Conservation (phyloP, 2,329 filamentous ascomycete genomes). For the Dactylellina haptotyla region DNA sequence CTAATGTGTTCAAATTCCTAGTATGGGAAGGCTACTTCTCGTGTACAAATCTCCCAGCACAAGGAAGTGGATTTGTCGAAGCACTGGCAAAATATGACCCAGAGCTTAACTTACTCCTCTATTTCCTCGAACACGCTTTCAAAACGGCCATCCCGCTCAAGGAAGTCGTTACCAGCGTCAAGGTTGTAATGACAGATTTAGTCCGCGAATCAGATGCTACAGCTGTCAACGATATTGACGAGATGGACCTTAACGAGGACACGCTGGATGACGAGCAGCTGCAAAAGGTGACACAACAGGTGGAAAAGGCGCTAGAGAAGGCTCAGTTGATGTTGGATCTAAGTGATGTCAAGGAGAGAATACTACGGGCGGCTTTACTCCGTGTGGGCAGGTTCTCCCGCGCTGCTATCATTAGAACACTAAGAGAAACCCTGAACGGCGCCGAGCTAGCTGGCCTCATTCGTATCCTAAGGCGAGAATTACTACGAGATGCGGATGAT, state of each 20-base stretch:
- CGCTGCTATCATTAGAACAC: constrained; percentile 38
- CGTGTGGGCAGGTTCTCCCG: constrained; percentile 44
- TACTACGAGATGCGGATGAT: constrained; percentile 45
- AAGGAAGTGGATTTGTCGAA: constrained; percentile 42
- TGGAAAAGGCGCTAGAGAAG: constrained; percentile 46
- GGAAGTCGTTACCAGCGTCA: constrained; percentile 51
- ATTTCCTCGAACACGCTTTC: constrained; percentile 51
- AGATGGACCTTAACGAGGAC: constrained; percentile 53
- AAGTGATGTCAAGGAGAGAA: constrained; percentile 47
- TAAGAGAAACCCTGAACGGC: constrained; percentile 43
- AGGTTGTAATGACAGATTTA: constrained; percentile 44
- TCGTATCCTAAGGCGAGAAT: constrained; percentile 39
- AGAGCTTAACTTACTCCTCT: constrained; percentile 49
- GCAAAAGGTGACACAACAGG: constrained; percentile 48
- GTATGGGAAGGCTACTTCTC: constrained; percentile 53
- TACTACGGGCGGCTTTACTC: constrained; percentile 42
- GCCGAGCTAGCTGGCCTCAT: constrained; percentile 50
- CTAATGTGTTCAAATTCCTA: constrained; percentile 52
- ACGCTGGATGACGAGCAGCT: constrained; percentile 50
- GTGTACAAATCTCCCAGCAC: constrained; percentile 46
- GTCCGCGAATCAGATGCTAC: constrained; percentile 18
- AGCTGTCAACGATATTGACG: constrained; percentile 34
- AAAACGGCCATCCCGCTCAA: constrained; percentile 43
- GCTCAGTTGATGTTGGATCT: constrained; percentile 46
- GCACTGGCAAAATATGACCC: constrained; percentile 48